phyloP scores from a whole-genome alignment of 257 asterid genomes.

The Forsythia viridissima region DNA sequence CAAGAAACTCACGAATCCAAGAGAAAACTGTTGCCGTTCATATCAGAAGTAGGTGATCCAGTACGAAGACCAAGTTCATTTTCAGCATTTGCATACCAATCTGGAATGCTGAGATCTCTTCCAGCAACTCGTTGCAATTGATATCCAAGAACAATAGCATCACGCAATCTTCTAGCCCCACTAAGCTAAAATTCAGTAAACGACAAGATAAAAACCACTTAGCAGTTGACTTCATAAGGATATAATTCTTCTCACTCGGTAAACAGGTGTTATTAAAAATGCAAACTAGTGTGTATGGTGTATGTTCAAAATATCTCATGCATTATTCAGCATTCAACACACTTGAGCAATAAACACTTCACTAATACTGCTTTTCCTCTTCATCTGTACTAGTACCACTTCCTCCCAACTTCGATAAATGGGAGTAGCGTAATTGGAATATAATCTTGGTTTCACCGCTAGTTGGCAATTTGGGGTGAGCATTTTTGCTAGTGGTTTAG shows the following conservation, averaged over 20 bases:
- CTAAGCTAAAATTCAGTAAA: constrained; percentile 35
- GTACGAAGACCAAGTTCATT: constrained; percentile 84
- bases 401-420: too few species aligned
- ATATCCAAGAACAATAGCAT: constrained; percentile 96
- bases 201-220: background rate
- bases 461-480: too few species aligned
- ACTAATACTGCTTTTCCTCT: background rate
- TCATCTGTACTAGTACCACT: too few species aligned
- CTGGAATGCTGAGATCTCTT: constrained; percentile 90
- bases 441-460: too few species aligned
- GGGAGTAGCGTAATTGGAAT: too few species aligned
- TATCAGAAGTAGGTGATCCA: constrained; percentile 72
- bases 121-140: constrained; percentile 92
- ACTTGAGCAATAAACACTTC: constrained; percentile 29
- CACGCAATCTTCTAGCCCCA: constrained; percentile 94
- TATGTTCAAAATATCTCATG: too few species aligned
- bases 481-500: too few species aligned
- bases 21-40: constrained; percentile 38
- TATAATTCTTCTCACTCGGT: too few species aligned
- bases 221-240: constrained; percentile 68
- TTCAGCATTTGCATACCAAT: constrained; percentile 98
- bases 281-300: too few species aligned
- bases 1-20: constrained; percentile 54
- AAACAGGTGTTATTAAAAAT: too few species aligned
- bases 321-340: too few species aligned